Evolutionary conservation across 2,329 filamentous ascomycete genomes (phyloP), one percentile per base, ranked within the genome.

Genomic region (Alternaria sp.): DNA sequence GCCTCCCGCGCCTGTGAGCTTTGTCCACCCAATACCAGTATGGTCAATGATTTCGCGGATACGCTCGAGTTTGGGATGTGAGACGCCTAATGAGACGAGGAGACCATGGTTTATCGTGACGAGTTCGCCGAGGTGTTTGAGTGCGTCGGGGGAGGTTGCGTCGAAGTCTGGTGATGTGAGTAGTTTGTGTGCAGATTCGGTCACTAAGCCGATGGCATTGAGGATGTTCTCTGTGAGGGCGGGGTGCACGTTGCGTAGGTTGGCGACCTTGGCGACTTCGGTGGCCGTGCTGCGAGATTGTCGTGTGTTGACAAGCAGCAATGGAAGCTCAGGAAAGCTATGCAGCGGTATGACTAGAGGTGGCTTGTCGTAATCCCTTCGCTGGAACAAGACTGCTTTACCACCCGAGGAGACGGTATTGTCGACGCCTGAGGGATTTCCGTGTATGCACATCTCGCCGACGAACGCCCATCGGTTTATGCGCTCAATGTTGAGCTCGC

Each of bases 391-490:
- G 1, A 99, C 93, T 0, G 94, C 95, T 80, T 97, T 97, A 58
- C 95, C 95, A 72, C 96, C 92, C 12, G 94, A 91, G 12, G 94
- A 87, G 28, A 99, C 94, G 3, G 95, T 99, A 79, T 99, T 99
- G 80, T 99, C 95, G 43, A 99, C 92, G 0, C 95, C 95, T 0
- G 93, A 97, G 0, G 95, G 95, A 74, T 96, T 98, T 38, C 94
- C 95, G 75, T 99, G 95, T 64, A 98, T 97, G 80, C 93, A 95
- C 88, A 98, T 91, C 78, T 99, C 95, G 24, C 91, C 91, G 1
- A 99, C 95, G 78, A 97, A 98, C 0, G 95, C 94, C 95, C 96
- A 99, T 63, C 91, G 87, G 79, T 99, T 99, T 81, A 99, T 97
- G 65, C 94, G 89, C 81, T 98, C 94, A 30, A 98, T 86, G 76